These are phyloP conservation scores for Botrytis elliptica DNA, from an alignment of 2,329 filamentous ascomycete genomes.

Conservation along the genomic window DNA sequence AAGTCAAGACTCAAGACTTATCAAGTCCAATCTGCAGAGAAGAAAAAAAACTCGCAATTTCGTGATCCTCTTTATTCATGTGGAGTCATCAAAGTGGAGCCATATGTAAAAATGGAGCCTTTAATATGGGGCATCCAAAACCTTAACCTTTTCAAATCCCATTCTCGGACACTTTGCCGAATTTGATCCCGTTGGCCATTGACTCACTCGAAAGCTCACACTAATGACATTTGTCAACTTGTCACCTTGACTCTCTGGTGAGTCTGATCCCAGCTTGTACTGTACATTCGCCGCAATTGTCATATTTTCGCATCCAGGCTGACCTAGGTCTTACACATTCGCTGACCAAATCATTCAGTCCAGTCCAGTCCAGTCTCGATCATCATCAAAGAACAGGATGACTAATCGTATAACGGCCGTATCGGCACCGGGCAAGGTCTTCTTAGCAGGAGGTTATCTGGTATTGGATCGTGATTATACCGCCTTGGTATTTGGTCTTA, in stretches of 20 bases:
- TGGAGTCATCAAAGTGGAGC: background rate
- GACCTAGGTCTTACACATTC: too few species aligned
- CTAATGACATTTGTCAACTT: background rate
- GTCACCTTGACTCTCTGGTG: background rate
- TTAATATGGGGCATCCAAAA: background rate
- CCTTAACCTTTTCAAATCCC: background rate
- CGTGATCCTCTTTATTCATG: background rate
- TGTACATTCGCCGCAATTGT: background rate
- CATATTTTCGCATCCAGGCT: background rate
- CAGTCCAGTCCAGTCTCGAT: background rate
- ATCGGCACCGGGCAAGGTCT: conserved; percentile 93
- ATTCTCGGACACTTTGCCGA: background rate
- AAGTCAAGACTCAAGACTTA: background rate
- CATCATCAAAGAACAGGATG: background rate
- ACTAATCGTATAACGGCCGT: conserved; percentile 45
- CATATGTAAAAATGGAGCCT: background rate
- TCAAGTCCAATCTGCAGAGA: background rate
- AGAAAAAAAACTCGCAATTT: background rate
- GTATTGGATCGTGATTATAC: conserved; percentile 87
- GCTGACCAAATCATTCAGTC: background rate
- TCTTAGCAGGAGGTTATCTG: conserved; percentile 91
- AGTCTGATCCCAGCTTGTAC: background rate
- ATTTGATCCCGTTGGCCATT: background rate
- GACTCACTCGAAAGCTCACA: background rate
- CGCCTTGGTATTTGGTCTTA: conserved; percentile 67